These are phyloP conservation scores for Geotrichum aggregatum DNA, from an alignment of 1,139 yeast genomes.

Conservation along the genomic window DNA sequence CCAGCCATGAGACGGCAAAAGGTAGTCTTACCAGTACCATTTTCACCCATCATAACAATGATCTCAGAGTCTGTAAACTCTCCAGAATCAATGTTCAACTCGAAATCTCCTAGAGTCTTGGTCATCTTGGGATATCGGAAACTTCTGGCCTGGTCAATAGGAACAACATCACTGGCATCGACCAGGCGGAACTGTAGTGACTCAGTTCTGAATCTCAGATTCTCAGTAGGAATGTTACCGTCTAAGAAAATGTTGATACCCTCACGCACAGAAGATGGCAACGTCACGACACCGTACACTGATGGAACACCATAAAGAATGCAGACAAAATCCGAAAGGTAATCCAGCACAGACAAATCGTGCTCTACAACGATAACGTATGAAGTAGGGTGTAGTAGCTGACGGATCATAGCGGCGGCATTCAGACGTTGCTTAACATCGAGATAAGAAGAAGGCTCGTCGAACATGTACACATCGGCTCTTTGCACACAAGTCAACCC, in stretches of 20 bases:
- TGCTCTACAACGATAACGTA: constrained; percentile 93
- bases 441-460: constrained; percentile 95
- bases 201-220: constrained; percentile 93
- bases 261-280: constrained; percentile 95
- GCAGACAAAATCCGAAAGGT: constrained; percentile 92
- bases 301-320: constrained; percentile 96
- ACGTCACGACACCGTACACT: constrained; percentile 94
- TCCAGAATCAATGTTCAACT: constrained; percentile 73
- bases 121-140: constrained; percentile 74
- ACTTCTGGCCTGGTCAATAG: constrained; percentile 73
- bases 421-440: constrained; percentile 98
- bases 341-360: constrained; percentile 94
- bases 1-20: constrained; percentile 94
- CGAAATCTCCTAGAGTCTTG: constrained; percentile 95
- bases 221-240: constrained; percentile 96
- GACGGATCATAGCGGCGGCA: constrained; percentile 91
- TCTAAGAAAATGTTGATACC: constrained; percentile 97
- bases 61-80: constrained; percentile 95
- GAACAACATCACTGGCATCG: constrained; percentile 69
- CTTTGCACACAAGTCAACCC: constrained; percentile 94
- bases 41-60: constrained; percentile 98
- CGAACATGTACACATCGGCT: constrained; percentile 97
- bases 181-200: constrained; percentile 88
- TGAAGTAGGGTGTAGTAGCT: constrained; percentile 70
- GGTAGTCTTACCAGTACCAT: constrained; percentile 98